Conservation (phyloP, 768 basidiomycete genomes). For the Lactarius vividus region DNA sequence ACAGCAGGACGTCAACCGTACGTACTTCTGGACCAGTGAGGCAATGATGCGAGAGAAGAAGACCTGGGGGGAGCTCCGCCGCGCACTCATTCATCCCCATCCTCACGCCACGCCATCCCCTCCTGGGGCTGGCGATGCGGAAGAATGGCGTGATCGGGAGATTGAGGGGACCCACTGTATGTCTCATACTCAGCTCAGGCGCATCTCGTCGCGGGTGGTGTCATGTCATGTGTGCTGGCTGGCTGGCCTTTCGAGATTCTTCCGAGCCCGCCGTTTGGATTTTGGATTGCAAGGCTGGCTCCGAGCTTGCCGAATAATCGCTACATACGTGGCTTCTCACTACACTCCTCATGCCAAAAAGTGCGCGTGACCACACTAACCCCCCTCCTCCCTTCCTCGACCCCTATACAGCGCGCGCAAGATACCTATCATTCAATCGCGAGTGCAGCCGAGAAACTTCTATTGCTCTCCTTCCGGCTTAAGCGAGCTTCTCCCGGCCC, state of each 20-base stretch:
- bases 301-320: slow-evolving; percentile 18
- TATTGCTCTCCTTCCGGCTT: slow-evolving; percentile 73
- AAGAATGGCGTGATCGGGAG: slow-evolving; percentile 14
- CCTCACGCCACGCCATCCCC: background rate
- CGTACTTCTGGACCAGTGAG: background rate
- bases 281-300: slow-evolving; percentile 4
- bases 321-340: slow-evolving; percentile 10
- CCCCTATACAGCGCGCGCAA: background rate
- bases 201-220: too few relatives aligned
- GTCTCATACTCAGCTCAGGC: background rate
- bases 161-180: background rate
- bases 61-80: background rate
- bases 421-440: slow-evolving; percentile 2
- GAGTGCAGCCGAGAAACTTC: slow-evolving; percentile 13
- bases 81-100: background rate
- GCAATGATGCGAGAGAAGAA: background rate
- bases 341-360: slow-evolving; percentile 1
- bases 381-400: background rate
- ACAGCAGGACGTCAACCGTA: background rate
- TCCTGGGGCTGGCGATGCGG: slow-evolving; percentile 2
- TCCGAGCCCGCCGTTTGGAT: background rate
- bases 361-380: background rate
- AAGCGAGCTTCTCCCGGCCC: slow-evolving; percentile 83
- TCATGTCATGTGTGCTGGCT: slow-evolving; percentile 10
- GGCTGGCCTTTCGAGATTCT: slow-evolving; percentile 3